Conservation (phyloP, 768 basidiomycete genomes). For the Lactifluus subvellereus region DNA sequence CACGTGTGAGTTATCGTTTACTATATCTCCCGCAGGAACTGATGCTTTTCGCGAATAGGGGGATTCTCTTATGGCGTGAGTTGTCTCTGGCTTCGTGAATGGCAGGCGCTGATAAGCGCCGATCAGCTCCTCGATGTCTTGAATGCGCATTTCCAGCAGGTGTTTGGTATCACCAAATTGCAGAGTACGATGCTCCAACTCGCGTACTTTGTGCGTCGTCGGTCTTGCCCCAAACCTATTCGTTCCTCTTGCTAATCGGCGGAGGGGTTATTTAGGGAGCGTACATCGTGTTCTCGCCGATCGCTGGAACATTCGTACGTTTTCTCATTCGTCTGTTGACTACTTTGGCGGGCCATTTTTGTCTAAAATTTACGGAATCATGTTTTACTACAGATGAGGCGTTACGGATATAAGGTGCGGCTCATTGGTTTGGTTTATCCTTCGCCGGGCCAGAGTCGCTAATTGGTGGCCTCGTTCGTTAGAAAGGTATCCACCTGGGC, state of each 20-base stretch:
- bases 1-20: slow-evolving; percentile 44
- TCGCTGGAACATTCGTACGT: slow-evolving; percentile 53
- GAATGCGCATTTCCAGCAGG: slow-evolving; percentile 66
- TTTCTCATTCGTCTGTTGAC: background rate
- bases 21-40: background rate
- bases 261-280: slow-evolving; percentile 40
- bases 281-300: slow-evolving; percentile 54
- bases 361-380: background rate
- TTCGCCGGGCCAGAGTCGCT: background rate
- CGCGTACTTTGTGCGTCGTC: slow-evolving; percentile 52
- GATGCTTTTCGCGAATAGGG: slow-evolving; percentile 34
- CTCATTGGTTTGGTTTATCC: background rate
- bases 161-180: slow-evolving; percentile 61
- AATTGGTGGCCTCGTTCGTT: background rate
- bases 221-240: background rate
- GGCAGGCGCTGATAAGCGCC: slow-evolving; percentile 23
- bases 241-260: background rate
- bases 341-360: background rate
- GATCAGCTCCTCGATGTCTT: slow-evolving; percentile 57
- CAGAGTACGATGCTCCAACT: slow-evolving; percentile 72
- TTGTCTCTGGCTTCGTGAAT: slow-evolving; percentile 16
- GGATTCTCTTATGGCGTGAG: slow-evolving; percentile 63
- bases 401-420: slow-evolving; percentile 56
- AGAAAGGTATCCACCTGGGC: slow-evolving; percentile 60
- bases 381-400: slow-evolving; percentile 41